These are phyloP conservation scores for Elaphomyces granulatus DNA, from an alignment of 495 filamentous ascomycete species.

Conservation along the genomic window DNA sequence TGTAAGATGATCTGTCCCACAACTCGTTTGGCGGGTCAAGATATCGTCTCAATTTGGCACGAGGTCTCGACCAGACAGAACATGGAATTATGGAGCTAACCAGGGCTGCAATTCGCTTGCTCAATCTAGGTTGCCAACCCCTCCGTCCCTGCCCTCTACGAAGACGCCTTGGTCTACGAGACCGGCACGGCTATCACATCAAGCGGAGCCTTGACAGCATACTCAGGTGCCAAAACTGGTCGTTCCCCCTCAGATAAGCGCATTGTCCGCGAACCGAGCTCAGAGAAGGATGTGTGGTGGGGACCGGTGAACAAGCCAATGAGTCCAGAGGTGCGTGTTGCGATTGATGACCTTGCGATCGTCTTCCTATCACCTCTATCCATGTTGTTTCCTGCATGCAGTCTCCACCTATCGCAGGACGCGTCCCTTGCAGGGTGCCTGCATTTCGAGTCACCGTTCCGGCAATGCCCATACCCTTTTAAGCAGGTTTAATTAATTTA, in stretches of 20 bases:
- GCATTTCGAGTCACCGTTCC: conserved; percentile 6
- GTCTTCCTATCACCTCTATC: neutral
- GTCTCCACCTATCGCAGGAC: conserved; percentile 3
- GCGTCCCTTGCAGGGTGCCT: conserved; percentile 20
- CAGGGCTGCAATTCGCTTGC: neutral
- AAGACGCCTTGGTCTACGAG: conserved; percentile 98
- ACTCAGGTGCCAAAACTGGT: conserved; percentile 95
- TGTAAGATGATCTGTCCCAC: conserved; percentile 41
- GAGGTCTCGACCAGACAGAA: no score
- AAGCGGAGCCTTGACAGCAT: conserved; percentile 84
- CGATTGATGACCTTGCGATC: neutral
- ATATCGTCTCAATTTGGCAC: no score
- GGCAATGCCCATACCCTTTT: no score
- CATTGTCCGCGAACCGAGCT: conserved; percentile 81
- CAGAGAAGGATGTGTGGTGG: conserved; percentile 91
- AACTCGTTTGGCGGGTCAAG: no score
- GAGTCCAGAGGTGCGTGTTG: conserved; percentile 92
- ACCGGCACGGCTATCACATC: conserved; percentile 95
- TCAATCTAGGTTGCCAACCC: conserved; percentile 63
- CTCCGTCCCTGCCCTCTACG: conserved; percentile 86
- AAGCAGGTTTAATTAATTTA: no score
- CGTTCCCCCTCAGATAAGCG: conserved; percentile 95
- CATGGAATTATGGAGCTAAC: no score
- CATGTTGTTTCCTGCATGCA: conserved; percentile 3
- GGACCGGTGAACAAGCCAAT: conserved; percentile 98